phyloP scores from a whole-genome alignment of 2,329 filamentous ascomycete genomes.

The Calonectria pteridis region DNA sequence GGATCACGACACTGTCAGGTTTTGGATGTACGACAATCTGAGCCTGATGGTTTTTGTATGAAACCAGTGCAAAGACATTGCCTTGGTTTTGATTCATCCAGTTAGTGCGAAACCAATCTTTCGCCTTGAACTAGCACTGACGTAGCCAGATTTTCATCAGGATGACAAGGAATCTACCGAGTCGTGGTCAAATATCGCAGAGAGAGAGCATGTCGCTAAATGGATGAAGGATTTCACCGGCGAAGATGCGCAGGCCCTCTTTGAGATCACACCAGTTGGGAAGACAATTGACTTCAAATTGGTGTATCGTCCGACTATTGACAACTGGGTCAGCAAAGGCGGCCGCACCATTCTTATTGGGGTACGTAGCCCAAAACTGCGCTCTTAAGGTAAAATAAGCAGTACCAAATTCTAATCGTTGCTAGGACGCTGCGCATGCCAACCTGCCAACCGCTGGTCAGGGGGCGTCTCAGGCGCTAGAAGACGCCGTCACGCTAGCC shows the following conservation, averaged over 20 bases:
- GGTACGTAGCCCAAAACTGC: background rate
- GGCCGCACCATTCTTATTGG: conserved; percentile 25
- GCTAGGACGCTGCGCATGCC: conserved; percentile 17
- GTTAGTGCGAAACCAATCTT: background rate
- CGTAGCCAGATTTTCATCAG: background rate
- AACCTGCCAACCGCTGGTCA: conserved; percentile 25
- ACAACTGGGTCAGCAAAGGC: conserved; percentile 21
- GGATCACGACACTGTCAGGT: conserved; percentile 18
- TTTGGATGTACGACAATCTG: conserved; percentile 27
- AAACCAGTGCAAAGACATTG: conserved; percentile 21
- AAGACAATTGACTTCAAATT: conserved; percentile 27
- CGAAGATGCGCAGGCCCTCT: conserved; percentile 17
- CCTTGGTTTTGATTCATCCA: conserved; percentile 24
- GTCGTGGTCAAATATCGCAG: conserved; percentile 25
- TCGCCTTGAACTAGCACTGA: background rate
- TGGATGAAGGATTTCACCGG: conserved; percentile 24
- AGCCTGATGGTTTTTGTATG: conserved; percentile 24
- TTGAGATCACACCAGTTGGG: conserved; percentile 12
- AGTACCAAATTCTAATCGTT: background rate
- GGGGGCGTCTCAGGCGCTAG: conserved; percentile 23
- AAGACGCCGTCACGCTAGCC: conserved; percentile 20
- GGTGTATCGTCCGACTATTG: conserved; percentile 22
- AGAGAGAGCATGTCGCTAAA: conserved; percentile 15
- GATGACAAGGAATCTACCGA: conserved; percentile 25
- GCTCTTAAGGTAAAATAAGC: background rate